phyloP scores from a whole-genome alignment of 1,284 basidiomycete species.

The Ganoderma sinense region DNA sequence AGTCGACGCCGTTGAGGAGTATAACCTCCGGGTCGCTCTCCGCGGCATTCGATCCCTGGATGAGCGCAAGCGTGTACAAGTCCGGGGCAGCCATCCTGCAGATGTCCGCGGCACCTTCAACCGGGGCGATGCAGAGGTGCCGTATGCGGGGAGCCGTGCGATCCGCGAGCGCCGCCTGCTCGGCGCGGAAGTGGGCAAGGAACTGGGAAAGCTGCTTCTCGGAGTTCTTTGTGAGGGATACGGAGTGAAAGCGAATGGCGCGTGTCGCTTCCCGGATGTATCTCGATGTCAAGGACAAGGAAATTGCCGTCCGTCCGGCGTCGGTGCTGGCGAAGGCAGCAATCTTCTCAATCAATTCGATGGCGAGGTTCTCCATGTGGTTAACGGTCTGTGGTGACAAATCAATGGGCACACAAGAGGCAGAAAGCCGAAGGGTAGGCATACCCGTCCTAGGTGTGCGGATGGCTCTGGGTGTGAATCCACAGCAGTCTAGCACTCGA shows the following conservation, averaged over 20 bases:
- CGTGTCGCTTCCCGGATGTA: constrained; percentile 8
- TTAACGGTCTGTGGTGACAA: background rate
- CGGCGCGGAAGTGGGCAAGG: background rate
- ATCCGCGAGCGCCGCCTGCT: background rate
- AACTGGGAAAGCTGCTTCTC: background rate
- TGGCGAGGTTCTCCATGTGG: constrained; percentile 3
- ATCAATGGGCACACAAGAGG: background rate
- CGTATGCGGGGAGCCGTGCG: background rate
- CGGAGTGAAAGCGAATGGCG: constrained; percentile 9
- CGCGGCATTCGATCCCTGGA: no score
- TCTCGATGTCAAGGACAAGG: constrained; percentile 13
- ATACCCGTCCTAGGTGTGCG: background rate
- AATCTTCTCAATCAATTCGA: constrained; percentile 12
- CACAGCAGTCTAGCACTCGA: background rate
- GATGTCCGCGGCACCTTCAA: background rate
- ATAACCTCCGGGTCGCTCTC: background rate
- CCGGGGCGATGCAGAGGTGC: background rate
- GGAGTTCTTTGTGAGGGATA: constrained; percentile 8
- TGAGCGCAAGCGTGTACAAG: background rate
- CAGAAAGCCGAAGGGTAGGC: background rate
- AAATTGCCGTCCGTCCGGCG: constrained; percentile 11
- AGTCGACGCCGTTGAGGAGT: background rate
- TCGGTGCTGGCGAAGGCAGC: constrained; percentile 16
- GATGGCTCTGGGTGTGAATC: no score
- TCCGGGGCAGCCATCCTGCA: background rate